Conservation (phyloP, 169 alveolate species). For the Eimeria praecox region DNA sequence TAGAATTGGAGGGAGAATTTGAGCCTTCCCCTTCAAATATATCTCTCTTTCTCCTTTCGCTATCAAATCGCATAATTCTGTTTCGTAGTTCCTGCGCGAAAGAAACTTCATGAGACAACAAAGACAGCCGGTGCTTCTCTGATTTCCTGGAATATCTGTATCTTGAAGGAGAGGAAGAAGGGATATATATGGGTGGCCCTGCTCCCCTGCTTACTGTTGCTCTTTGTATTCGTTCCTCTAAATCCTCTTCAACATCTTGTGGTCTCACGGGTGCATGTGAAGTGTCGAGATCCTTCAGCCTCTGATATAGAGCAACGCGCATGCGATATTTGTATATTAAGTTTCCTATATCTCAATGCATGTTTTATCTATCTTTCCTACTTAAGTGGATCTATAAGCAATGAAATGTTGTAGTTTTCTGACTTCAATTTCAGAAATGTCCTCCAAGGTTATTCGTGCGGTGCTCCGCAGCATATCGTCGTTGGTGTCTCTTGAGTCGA, state of each 20-base stretch:
- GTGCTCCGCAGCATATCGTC: neutral
- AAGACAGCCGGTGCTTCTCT: neutral
- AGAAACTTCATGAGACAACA: neutral
- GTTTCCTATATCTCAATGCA: neutral
- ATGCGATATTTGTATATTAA: neutral
- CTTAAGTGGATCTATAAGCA: neutral
- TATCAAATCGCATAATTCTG: slow-evolving; percentile 53
- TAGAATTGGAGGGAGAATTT: neutral
- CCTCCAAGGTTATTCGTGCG: neutral
- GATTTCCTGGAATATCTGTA: neutral
- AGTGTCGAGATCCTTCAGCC: slow-evolving; percentile 11
- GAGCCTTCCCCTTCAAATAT: neutral
- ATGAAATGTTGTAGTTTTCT: neutral
- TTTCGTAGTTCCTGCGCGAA: slow-evolving; percentile 48
- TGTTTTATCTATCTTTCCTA: neutral
- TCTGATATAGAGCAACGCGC: neutral
- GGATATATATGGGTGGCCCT: too few species aligned
- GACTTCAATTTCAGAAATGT: slow-evolving; percentile 22
- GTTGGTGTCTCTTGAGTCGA: neutral
- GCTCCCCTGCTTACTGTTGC: slow-evolving; percentile 27
- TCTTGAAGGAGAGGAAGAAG: too few species aligned
- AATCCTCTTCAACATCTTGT: neutral
- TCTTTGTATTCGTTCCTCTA: slow-evolving; percentile 26
- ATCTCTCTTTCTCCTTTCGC: slow-evolving; percentile 6
- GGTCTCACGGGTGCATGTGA: neutral